Evolutionary conservation across 23 red algal species (phyloP), one percentile per base, ranked within the genome.

Genomic region (Gracilariopsis chorda): DNA sequence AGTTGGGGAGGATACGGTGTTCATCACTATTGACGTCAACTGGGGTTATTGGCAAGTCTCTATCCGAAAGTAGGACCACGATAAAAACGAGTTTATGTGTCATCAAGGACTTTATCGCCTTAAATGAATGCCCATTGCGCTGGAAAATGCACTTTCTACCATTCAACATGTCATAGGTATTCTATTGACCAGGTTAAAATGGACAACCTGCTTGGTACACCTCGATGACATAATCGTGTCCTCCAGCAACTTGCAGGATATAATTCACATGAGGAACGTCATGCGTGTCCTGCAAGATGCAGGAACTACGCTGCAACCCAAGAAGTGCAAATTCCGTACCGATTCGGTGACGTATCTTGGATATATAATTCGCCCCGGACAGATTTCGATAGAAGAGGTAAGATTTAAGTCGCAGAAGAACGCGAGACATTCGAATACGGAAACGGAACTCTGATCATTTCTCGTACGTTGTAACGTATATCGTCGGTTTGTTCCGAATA

Each of bases 271-370:
- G 8, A 36, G 42, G 27, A 1, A 76, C 24, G 21, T 76, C 12
- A 9, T 76, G 69, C 9, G 12, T 7, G 40, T 1, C 21, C 0
- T 76, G 9, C 0, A 40, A 7, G 9, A 37, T 10, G 69, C 69
- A 12, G 13, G 69, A 12, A 13, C 42, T 9, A 37, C 69, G 27
- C 40, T 76, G 0, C 59, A 78, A 34, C 37, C 80, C 33, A 91
- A 61, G 72, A 91, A 80, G 42, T 91, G 56, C 48, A 5, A 0
- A 17, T 81, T 78, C 48, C 9, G 80, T 28, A 21, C 45, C 0
- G 11, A 21, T 10, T 34, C 16, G 33, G 73, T 91, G 20, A 44
- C 0, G 28, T 91, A 80, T 28, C 87, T 91, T 20, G 70, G 72
- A 7, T 73, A 91, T 46, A 33, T 62, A 10, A 61, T 91, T 16